A percentile compares a stretch with the other conserved stretches of the same genome.
These are phyloP conservation scores for Kappamyces sp. DNA, from an alignment of 192 early-diverging fungal genomes.

Conservation along the genomic window DNA sequence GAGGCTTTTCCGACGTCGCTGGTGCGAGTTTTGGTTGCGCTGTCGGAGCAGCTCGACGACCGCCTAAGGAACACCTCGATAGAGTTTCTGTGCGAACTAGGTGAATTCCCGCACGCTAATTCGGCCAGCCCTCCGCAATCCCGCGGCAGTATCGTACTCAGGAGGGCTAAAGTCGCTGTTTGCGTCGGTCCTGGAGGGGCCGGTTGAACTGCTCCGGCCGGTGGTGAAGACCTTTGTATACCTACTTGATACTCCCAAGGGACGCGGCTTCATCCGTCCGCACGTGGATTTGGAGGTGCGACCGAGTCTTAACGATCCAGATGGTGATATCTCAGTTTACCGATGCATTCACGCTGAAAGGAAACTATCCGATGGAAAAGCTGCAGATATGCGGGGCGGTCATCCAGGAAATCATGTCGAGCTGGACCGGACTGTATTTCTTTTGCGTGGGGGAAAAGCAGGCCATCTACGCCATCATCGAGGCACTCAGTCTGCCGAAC, in stretches of 20 bases:
- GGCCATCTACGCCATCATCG: conserved; percentile 1
- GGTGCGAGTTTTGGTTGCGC: conserved; percentile 64
- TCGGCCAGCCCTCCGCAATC: conserved; percentile 51
- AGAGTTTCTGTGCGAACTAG: conserved; percentile 72
- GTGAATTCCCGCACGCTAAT: conserved; percentile 26
- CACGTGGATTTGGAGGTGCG: conserved; percentile 70
- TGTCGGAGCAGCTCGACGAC: conserved; percentile 75
- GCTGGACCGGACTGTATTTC: conserved; percentile 15
- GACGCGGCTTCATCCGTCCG: conserved; percentile 60
- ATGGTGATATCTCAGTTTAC: conserved; percentile 74
- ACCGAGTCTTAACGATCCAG: conserved; percentile 22
- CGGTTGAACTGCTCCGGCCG: conserved; percentile 49
- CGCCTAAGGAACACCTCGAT: conserved; percentile 65
- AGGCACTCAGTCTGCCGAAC: conserved; percentile 15
- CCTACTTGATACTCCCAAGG: conserved; percentile 65
- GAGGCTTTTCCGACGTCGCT: conserved; percentile 54
- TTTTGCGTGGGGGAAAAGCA: conserved; percentile 12
- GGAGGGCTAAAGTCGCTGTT: conserved; percentile 69
- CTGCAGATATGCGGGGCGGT: conserved; percentile 55
- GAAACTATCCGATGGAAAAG: conserved; percentile 46
- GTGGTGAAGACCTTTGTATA: conserved; percentile 61
- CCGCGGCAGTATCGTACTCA: conserved; percentile 47
- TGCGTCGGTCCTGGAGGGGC: conserved; percentile 58
- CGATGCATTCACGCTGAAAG: conserved; percentile 50
- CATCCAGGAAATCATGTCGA: conserved; percentile 2